Conservation (phyloP, 1,139 yeast species). For the Blastobotrys illinoisensis region DNA sequence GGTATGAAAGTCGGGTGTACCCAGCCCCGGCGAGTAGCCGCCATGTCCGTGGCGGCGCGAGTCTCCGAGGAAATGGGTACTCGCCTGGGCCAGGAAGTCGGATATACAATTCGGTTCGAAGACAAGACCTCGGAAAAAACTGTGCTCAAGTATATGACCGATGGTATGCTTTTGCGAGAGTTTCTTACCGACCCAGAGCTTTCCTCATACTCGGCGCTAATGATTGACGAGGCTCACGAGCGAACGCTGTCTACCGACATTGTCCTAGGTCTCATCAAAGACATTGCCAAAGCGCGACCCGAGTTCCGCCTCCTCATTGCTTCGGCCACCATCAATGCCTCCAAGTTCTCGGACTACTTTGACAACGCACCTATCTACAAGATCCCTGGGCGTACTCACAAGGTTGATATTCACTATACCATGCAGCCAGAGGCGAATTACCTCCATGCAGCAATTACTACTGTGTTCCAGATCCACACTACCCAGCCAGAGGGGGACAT, state of each 20-base stretch:
- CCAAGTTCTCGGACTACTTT: conserved; percentile 74
- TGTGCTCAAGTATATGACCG: conserved; percentile 79
- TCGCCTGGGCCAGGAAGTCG: conserved; percentile 70
- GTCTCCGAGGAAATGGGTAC: conserved; percentile 84
- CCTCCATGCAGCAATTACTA: conserved; percentile 79
- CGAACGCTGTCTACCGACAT: conserved; percentile 90
- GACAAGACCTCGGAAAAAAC: conserved; percentile 63
- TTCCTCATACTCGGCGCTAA: conserved; percentile 64
- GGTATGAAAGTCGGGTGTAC: conserved; percentile 76
- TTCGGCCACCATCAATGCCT: conserved; percentile 91
- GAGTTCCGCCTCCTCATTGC: conserved; percentile 75
- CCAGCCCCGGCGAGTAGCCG: conserved; percentile 95
- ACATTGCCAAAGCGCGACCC: conserved; percentile 54
- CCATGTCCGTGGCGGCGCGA: conserved; percentile 85
- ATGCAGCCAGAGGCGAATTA: conserved; percentile 86
- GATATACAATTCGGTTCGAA: conserved; percentile 84
- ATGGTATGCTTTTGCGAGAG: conserved; percentile 88
- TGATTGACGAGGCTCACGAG: conserved; percentile 98
- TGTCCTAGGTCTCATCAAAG: conserved; percentile 75
- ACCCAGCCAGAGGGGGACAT: conserved; percentile 79
- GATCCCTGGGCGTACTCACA: conserved; percentile 82
- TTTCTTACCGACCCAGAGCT: conserved; percentile 71
- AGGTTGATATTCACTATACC: conserved; percentile 84
- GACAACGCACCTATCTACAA: conserved; percentile 78
- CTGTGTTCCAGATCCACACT: conserved; percentile 74